These are phyloP conservation scores for Steccherinum ochraceum DNA, from an alignment of 768 basidiomycete species.

Conservation along the genomic window DNA sequence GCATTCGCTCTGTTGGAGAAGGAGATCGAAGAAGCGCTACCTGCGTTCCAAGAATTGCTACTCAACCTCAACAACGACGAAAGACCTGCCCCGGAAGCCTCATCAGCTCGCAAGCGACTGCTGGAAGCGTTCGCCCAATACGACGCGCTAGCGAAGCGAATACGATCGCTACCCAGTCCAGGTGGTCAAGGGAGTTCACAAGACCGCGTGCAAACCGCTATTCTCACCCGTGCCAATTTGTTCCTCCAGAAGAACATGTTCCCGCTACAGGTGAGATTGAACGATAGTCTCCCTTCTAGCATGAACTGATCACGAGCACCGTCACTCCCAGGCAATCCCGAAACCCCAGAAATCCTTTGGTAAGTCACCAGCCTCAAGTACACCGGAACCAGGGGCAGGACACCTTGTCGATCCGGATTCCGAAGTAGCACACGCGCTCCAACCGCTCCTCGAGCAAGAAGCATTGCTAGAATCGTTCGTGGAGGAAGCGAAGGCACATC, in stretches of 20 bases:
- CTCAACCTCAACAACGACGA: slow-evolving; percentile 47
- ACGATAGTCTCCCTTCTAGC: not conserved
- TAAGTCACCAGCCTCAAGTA: slow-evolving; percentile 13
- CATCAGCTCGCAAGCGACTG: slow-evolving; percentile 69
- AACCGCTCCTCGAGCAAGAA: slow-evolving; percentile 93
- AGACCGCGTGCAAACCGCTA: slow-evolving; percentile 77
- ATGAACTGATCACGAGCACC: not conserved
- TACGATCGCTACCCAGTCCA: slow-evolving; percentile 63
- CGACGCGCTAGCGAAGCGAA: slow-evolving; percentile 81
- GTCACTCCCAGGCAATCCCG: slow-evolving; percentile 34
- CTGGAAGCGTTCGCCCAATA: slow-evolving; percentile 85
- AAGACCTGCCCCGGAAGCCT: slow-evolving; percentile 62
- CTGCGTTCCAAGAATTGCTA: slow-evolving; percentile 84
- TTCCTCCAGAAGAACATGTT: slow-evolving; percentile 92
- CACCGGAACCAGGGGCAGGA: slow-evolving; percentile 12
- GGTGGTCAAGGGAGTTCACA: slow-evolving; percentile 64
- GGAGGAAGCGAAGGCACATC: slow-evolving; percentile 79
- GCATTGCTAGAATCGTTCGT: slow-evolving; percentile 85
- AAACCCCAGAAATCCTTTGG: slow-evolving; percentile 33
- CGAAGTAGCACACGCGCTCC: slow-evolving; percentile 63
- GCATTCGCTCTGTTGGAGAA: slow-evolving; percentile 70
- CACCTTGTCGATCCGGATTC: slow-evolving; percentile 55
- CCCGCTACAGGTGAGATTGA: slow-evolving; percentile 57
- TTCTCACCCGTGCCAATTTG: slow-evolving; percentile 65
- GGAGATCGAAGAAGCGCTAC: slow-evolving; percentile 85